These are phyloP conservation scores for Trifolium pratense DNA, from an alignment of 306 rosid genomes.

Conservation along the genomic window DNA sequence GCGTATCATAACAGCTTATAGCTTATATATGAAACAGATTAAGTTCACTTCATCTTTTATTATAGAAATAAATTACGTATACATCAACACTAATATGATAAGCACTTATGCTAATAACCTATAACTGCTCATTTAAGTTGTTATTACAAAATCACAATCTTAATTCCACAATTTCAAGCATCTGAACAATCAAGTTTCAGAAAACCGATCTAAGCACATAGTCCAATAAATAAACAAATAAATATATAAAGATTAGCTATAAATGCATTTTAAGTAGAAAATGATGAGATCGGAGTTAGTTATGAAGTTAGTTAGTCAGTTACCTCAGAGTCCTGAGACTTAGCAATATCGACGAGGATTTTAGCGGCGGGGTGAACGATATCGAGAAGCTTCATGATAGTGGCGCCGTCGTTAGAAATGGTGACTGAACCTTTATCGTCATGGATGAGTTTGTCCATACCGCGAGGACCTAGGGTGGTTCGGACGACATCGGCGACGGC, in stretches of 20 bases:
- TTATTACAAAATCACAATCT: background rate
- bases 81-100: background rate
- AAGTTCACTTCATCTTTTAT: background rate
- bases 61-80: background rate
- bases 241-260: too few species aligned
- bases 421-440: constrained; percentile 90
- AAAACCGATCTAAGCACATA: background rate
- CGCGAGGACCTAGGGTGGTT: constrained; percentile 90
- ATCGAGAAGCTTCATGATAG: constrained; percentile 95
- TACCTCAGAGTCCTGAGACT: constrained; percentile 98
- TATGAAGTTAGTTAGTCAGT: constrained; percentile 5
- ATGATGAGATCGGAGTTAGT: constrained; percentile 6
- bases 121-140: background rate
- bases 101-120: background rate
- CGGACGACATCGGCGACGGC: constrained; percentile 95
- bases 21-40: background rate
- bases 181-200: background rate
- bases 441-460: constrained; percentile 98
- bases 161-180: constrained; percentile 14
- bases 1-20: background rate
- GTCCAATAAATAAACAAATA: background rate
- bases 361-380: constrained; percentile 97
- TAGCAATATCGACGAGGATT: constrained; percentile 94
- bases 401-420: constrained; percentile 97
- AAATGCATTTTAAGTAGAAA: background rate